Evolutionary conservation across 768 basidiomycete genomes (phyloP).

Genomic region (Trametes elegans): DNA sequence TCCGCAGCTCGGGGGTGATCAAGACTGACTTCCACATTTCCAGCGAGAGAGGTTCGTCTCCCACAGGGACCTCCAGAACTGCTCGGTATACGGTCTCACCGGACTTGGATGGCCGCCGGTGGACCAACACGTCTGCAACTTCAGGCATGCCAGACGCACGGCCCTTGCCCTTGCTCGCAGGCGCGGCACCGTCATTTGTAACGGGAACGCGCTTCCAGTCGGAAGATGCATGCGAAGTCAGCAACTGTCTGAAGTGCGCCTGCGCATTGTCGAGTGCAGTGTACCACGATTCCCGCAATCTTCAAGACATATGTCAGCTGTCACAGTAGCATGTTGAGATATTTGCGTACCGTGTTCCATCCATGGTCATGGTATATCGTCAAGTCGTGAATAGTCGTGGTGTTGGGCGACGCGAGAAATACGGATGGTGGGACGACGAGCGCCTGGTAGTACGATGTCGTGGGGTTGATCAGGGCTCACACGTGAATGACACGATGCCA

Average conservation of each 20-base stretch:
- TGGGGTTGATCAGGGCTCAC: conserved; percentile 11
- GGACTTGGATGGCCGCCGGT: conserved; percentile 63
- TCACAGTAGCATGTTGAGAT: not conserved
- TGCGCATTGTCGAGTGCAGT: conserved; percentile 73
- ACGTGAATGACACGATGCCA: conserved; percentile 15
- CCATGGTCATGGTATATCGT: conserved; percentile 34
- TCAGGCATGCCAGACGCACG: conserved; percentile 54
- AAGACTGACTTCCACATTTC: conserved; percentile 82
- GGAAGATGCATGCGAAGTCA: conserved; percentile 63
- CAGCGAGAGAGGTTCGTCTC: conserved; percentile 57
- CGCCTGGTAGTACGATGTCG: conserved; percentile 10
- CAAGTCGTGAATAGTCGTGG: conserved; percentile 9
- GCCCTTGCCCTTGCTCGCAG: conserved; percentile 61
- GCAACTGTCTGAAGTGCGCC: conserved; percentile 70
- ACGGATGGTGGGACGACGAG: not conserved
- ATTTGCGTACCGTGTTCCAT: conserved; percentile 61
- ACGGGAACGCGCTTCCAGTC: conserved; percentile 81
- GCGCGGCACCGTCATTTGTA: conserved; percentile 37
- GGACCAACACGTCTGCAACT: conserved; percentile 70
- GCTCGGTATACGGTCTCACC: conserved; percentile 82
- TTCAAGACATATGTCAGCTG: conserved; percentile 27
- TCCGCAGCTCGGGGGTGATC: conserved; percentile 80
- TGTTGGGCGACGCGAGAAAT: not conserved
- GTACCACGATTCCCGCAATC: conserved; percentile 83
- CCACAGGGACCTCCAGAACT: conserved; percentile 70